These are phyloP conservation scores for Pseudisothecium myosuroides DNA, from an alignment of 225 moss, liverwort and hornwort species.

Conservation along the genomic window DNA sequence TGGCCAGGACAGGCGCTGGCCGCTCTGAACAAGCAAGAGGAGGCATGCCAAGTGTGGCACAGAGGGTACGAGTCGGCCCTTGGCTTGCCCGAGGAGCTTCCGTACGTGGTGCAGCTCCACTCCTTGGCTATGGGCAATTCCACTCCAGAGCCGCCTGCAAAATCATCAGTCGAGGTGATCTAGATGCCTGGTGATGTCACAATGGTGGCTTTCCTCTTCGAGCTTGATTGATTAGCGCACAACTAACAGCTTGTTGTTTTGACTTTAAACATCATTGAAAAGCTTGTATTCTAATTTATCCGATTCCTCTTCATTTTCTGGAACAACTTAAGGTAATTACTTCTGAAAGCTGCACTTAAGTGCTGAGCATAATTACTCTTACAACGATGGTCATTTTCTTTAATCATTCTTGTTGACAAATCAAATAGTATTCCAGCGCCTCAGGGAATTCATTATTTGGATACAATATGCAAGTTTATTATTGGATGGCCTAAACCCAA, in stretches of 20 bases:
- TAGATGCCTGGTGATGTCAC: neutral
- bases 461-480: neutral
- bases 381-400: neutral
- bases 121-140: slow-evolving; percentile 32
- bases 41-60: slow-evolving; percentile 64
- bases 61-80: slow-evolving; percentile 60
- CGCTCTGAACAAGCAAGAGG: slow-evolving; percentile 57
- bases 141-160: neutral
- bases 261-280: neutral
- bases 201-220: neutral
- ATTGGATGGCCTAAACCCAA: neutral
- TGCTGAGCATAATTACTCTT: neutral
- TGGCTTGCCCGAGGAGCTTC: slow-evolving; percentile 61
- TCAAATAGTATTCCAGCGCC: neutral
- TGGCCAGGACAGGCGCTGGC: slow-evolving; percentile 69
- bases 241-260: neutral
- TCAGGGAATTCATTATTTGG: neutral
- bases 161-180: slow-evolving; percentile 18
- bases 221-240: neutral
- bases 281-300: neutral
- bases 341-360: neutral
- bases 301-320: neutral
- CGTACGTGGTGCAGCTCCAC: slow-evolving; percentile 62
- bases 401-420: neutral
- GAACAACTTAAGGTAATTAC: neutral